phyloP scores from a whole-genome alignment of 805 yeast genomes.

The Metschnikowia proteae region DNA sequence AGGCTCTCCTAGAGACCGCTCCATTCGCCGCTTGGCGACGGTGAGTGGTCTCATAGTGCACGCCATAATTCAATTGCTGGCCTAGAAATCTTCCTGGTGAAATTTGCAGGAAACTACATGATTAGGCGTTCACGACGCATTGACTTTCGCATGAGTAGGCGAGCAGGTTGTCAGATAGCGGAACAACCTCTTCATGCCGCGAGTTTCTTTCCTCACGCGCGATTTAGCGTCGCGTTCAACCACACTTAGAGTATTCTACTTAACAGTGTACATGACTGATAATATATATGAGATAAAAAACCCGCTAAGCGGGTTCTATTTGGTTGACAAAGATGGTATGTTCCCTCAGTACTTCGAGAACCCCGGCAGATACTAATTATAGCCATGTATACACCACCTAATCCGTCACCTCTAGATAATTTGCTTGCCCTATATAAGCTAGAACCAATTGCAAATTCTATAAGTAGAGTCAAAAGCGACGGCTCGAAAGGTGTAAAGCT shows the following conservation, averaged over 20 bases:
- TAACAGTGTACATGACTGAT: slow-evolving; percentile 5
- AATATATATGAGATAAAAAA: slow-evolving; percentile 7
- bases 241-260: not conserved
- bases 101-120: too few relatives aligned
- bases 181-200: too few relatives aligned
- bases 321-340: slow-evolving; percentile 22
- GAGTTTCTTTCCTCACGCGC: not conserved
- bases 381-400: slow-evolving; percentile 40
- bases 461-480: slow-evolving; percentile 82
- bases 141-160: too few relatives aligned
- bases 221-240: not conserved
- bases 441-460: slow-evolving; percentile 64
- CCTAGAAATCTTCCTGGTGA: too few relatives aligned
- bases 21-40: too few relatives aligned
- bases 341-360: not conserved
- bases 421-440: slow-evolving; percentile 67
- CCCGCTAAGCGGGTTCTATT: slow-evolving; percentile 19
- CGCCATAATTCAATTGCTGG: too few relatives aligned
- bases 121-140: too few relatives aligned
- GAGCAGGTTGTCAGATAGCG: too few relatives aligned
- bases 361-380: slow-evolving; percentile 9
- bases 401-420: slow-evolving; percentile 72
- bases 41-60: too few relatives aligned
- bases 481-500: slow-evolving; percentile 91
- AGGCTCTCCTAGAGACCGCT: too few relatives aligned